Evolutionary conservation across 2,329 filamentous ascomycete genomes (phyloP).

Genomic region (Pezicula rhizophila): DNA sequence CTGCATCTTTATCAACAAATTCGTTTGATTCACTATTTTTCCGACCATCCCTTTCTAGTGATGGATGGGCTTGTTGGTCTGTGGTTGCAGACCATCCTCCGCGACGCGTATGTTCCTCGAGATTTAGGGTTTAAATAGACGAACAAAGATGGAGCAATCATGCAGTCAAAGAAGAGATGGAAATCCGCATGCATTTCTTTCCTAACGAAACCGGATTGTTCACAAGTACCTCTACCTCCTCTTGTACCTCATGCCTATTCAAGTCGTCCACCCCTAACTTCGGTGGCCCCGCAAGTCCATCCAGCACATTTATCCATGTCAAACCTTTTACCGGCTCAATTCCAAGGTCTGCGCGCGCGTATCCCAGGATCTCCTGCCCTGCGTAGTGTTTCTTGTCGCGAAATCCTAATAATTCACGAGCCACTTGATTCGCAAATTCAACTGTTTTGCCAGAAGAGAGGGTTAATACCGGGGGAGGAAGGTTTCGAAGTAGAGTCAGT

Average conservation of each 20-base stretch:
- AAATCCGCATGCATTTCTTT: constrained; percentile 8
- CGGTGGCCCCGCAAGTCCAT: constrained; percentile 3
- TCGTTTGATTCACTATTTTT: background rate
- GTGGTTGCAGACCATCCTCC: no score
- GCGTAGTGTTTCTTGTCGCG: constrained; percentile 4
- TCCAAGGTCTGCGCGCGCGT: constrained; percentile 7
- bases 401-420: constrained; percentile 6
- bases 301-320: constrained; percentile 11
- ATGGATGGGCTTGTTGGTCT: background rate
- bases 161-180: constrained; percentile 7
- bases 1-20: background rate
- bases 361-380: constrained; percentile 4
- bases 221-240: background rate
- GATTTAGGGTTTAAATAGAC: constrained; percentile 9
- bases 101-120: background rate
- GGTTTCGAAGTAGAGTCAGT: constrained; percentile 12
- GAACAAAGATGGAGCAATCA: constrained; percentile 8
- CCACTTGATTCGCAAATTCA: constrained; percentile 14
- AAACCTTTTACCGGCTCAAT: constrained; percentile 8
- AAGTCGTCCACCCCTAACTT: background rate
- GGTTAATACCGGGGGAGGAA: constrained; percentile 16
- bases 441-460: constrained; percentile 8
- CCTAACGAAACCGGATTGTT: background rate
- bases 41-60: background rate
- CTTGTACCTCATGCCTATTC: background rate